phyloP scores from a whole-genome alignment of 1,284 basidiomycete genomes.

The Apiotrichum domesticum region DNA sequence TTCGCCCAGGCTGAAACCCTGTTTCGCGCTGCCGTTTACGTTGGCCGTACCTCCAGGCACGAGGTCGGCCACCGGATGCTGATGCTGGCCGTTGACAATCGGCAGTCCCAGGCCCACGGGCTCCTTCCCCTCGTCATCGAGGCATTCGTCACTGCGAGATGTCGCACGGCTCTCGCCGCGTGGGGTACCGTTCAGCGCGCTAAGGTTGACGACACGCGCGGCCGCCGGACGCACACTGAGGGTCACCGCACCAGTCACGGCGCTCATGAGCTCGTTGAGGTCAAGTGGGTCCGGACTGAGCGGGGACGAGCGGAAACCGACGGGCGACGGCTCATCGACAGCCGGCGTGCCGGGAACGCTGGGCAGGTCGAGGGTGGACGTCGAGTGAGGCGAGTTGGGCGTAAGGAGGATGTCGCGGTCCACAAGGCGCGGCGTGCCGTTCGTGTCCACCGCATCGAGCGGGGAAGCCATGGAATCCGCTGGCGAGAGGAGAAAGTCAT shows the following conservation, averaged over 20 bases:
- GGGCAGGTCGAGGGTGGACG: background rate
- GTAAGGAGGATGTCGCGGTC: background rate
- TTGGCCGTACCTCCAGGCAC: no score
- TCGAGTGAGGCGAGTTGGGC: background rate
- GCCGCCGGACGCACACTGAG: background rate
- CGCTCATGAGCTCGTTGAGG: slow-evolving; percentile 3
- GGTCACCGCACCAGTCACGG: background rate
- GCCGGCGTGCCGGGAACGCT: background rate
- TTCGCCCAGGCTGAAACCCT: no score
- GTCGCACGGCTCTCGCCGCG: background rate
- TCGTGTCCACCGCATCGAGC: no score
- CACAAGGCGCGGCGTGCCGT: background rate
- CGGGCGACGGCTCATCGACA: background rate
- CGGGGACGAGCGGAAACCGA: background rate
- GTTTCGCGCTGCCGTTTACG: no score
- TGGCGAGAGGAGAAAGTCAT: slow-evolving; percentile 1
- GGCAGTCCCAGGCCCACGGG: background rate
- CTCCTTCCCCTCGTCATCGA: background rate
- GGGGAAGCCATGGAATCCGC: background rate
- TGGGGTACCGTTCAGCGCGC: background rate
- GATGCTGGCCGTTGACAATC: no score
- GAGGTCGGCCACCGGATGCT: no score
- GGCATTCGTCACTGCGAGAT: background rate
- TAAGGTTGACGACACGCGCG: background rate
- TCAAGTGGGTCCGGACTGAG: background rate